Percentiles rank a stretch among this genome's conserved stretches.
Conservation (phyloP, 208 protist species). For the Acanthamoeba healyi region DNA sequence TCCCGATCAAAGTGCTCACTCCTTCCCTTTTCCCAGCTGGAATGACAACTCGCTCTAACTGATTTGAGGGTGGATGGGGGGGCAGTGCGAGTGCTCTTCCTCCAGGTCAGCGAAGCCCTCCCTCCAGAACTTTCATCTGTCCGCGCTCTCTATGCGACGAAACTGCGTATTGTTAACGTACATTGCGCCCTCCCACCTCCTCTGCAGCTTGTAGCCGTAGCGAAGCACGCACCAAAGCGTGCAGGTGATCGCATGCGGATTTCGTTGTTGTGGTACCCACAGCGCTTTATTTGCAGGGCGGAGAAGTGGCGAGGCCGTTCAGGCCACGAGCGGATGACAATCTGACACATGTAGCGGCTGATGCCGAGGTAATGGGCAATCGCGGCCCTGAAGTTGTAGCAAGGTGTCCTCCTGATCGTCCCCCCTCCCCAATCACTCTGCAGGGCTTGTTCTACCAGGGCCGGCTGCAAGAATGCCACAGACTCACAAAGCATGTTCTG, state of each 20-base stretch:
- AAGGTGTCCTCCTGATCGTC: neutral
- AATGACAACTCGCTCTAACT: too few relatives aligned
- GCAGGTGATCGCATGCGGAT: too few relatives aligned
- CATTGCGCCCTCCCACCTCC: neutral
- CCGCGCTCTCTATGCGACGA: neutral
- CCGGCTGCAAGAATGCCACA: neutral
- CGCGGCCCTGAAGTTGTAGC: neutral
- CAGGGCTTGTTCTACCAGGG: neutral
- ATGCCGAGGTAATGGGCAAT: neutral
- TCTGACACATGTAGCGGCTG: neutral
- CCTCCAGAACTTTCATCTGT: neutral
- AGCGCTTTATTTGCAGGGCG: too few relatives aligned
- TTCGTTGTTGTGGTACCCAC: too few relatives aligned
- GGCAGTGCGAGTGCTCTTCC: neutral
- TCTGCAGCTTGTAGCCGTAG: too few relatives aligned
- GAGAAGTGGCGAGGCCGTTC: neutral
- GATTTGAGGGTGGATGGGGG: too few relatives aligned
- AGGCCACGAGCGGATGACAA: neutral
- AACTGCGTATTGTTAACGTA: neutral
- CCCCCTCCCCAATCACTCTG: neutral
- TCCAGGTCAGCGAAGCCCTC: neutral
- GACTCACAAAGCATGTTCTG: neutral
- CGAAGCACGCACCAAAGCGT: too few relatives aligned
- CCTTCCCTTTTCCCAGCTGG: neutral
- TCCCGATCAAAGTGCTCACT: neutral